phyloP scores from a whole-genome alignment of 768 basidiomycete genomes.

The Leccinum imitatum region DNA sequence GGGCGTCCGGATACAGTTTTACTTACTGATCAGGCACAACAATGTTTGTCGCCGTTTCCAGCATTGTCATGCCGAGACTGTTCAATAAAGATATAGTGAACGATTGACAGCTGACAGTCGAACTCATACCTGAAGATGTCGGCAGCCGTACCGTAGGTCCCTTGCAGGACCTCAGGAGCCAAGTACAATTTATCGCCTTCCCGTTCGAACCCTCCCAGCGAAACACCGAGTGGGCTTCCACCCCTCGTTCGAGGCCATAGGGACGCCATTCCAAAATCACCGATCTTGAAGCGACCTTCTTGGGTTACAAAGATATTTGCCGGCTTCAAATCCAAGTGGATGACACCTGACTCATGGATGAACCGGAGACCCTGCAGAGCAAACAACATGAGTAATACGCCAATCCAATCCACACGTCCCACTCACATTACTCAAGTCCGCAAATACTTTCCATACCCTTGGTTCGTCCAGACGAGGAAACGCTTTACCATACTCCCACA shows the following conservation, averaged over 20 bases:
- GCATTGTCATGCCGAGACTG: conserved; percentile 93
- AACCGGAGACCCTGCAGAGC: conserved; percentile 71
- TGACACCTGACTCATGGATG: conserved; percentile 84
- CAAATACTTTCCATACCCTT: conserved; percentile 93
- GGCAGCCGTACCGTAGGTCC: conserved; percentile 87
- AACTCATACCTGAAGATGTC: conserved; percentile 92
- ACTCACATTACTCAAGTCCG: conserved; percentile 86
- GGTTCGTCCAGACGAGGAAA: conserved; percentile 89
- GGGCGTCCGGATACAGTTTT: conserved; percentile 3
- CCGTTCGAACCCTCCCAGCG: conserved; percentile 69
- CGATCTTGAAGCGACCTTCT: conserved; percentile 90
- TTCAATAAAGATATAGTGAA: conserved; percentile 19
- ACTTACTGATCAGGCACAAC: conserved; percentile 95
- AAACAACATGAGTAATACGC: conserved; percentile 28
- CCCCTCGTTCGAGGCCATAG: conserved; percentile 69
- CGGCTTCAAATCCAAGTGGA: conserved; percentile 97
- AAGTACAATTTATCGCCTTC: conserved; percentile 98
- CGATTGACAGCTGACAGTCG: background rate
- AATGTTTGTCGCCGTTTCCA: conserved; percentile 95
- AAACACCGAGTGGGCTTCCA: conserved; percentile 37
- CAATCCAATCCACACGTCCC: conserved; percentile 22
- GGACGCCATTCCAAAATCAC: conserved; percentile 99
- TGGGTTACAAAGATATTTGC: conserved; percentile 92
- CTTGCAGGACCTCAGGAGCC: conserved; percentile 93
- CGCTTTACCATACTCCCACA: conserved; percentile 85